These are phyloP conservation scores for Solanum corneliomulleri DNA, from an alignment of 257 asterid genomes.

Conservation along the genomic window DNA sequence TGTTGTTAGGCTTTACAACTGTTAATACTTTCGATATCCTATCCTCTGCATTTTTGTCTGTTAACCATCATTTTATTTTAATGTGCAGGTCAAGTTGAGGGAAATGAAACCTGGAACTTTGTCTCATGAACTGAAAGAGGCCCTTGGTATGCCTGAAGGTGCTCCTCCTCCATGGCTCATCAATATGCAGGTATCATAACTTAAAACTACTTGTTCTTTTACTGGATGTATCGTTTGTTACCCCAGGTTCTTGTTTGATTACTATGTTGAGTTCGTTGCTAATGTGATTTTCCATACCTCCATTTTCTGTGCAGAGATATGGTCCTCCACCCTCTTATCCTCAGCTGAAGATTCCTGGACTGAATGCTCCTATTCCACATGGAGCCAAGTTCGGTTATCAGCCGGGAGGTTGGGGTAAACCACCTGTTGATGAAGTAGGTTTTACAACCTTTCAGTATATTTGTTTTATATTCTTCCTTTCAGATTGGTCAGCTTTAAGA, in stretches of 20 bases:
- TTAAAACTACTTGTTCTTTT: not conserved
- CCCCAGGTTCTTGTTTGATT: not conserved
- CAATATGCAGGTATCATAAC: slow-evolving; percentile 78
- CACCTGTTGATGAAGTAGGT: slow-evolving; percentile 93
- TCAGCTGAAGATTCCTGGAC: slow-evolving; percentile 87
- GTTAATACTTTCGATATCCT: not conserved
- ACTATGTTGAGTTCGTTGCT: not conserved
- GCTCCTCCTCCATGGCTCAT: slow-evolving; percentile 99
- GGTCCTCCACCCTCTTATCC: slow-evolving; percentile 99
- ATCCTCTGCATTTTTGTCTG: not conserved
- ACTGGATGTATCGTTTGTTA: not conserved
- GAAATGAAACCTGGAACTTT: slow-evolving; percentile 93
- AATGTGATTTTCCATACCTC: not conserved
- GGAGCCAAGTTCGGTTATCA: slow-evolving; percentile 98
- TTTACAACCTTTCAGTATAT: not conserved
- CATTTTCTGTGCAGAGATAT: slow-evolving; percentile 50
- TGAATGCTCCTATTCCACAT: slow-evolving; percentile 91
- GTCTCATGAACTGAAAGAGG: slow-evolving; percentile 84
- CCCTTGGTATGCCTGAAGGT: slow-evolving; percentile 99
- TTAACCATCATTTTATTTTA: not conserved
- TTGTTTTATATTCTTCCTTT: not conserved
- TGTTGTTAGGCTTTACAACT: not conserved
- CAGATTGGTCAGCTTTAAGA: slow-evolving; percentile 59
- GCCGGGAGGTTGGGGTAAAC: slow-evolving; percentile 98
- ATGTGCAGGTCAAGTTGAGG: slow-evolving; percentile 63